phyloP scores from a whole-genome alignment of 208 protist species.

The Endotrypanum monterogeii region DNA sequence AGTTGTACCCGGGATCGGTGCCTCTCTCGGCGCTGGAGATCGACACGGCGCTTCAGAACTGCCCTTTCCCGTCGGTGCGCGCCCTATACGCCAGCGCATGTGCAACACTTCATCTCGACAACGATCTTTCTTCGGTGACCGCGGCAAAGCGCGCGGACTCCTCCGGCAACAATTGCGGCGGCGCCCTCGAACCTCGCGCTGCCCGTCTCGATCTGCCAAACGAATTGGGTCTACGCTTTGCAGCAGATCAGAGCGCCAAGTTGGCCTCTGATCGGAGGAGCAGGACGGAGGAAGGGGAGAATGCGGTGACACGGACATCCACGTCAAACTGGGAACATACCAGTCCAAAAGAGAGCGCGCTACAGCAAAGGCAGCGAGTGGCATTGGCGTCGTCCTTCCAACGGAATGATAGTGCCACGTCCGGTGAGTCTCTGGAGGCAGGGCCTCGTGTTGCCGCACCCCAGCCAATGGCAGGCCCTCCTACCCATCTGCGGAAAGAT shows the following conservation, averaged over 20 bases:
- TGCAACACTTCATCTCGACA: conserved; percentile 6
- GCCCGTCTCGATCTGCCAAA: conserved; percentile 7
- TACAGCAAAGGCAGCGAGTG: background rate
- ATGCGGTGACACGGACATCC: background rate
- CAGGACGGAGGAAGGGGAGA: background rate
- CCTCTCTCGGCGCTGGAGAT: conserved; percentile 34
- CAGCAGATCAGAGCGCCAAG: background rate
- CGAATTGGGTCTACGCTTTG: background rate
- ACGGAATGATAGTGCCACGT: background rate
- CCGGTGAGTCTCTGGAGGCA: conserved; percentile 8
- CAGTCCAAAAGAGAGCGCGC: background rate
- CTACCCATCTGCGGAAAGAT: conserved; percentile 17
- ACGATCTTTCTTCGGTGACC: conserved; percentile 6
- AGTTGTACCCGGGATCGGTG: conserved; percentile 21
- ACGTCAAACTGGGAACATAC: background rate
- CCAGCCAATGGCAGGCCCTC: background rate
- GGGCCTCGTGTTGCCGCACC: conserved; percentile 17
- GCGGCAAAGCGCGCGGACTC: background rate
- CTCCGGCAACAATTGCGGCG: background rate
- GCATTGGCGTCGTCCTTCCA: background rate
- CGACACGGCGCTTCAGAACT: conserved; percentile 27
- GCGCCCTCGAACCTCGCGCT: background rate
- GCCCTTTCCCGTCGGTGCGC: conserved; percentile 20
- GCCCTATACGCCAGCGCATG: conserved; percentile 21
- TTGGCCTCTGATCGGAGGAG: background rate